A percentile compares a stretch with the other conserved stretches of the same genome.
phyloP scores from a whole-genome alignment of 305 asterid species.

The Striga hermonthica region DNA sequence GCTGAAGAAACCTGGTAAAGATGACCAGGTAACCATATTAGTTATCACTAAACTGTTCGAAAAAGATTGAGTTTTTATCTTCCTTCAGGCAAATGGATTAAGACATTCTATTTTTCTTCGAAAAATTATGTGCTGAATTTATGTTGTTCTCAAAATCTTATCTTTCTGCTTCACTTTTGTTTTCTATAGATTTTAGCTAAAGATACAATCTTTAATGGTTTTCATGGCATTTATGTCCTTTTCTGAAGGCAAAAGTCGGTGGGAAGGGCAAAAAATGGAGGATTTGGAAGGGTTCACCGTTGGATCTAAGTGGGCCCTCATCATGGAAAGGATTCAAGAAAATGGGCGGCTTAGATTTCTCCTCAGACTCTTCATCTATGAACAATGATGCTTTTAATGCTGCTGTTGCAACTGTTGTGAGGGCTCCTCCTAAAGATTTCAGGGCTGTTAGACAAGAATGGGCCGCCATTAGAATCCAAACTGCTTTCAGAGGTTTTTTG shows the following conservation, averaged over 20 bases:
- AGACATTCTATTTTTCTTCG: too few species aligned
- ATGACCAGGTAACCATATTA: conserved; percentile 58
- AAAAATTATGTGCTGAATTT: neutral
- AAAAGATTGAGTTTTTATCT: too few species aligned
- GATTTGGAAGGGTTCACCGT: conserved; percentile 69
- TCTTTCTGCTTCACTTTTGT: neutral
- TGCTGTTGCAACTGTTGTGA: conserved; percentile 78
- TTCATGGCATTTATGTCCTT: neutral
- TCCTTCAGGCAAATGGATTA: too few species aligned
- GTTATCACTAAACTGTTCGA: neutral
- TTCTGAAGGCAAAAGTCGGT: conserved; percentile 50
- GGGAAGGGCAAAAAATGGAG: conserved; percentile 84
- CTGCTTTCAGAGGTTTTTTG: conserved; percentile 89
- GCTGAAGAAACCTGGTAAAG: conserved; percentile 69
- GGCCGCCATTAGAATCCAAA: conserved; percentile 92
- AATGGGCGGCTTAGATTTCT: conserved; percentile 42
- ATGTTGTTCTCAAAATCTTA: neutral
- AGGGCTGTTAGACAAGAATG: conserved; percentile 78
- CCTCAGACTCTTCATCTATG: conserved; percentile 54
- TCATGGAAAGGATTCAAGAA: conserved; percentile 61
- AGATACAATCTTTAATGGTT: conserved; percentile 14
- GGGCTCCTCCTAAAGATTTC: conserved; percentile 91
- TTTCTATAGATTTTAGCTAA: neutral
- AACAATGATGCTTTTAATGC: conserved; percentile 60
- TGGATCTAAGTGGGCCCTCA: conserved; percentile 51